Conservation (phyloP, 371 early-diverging fungal genomes). For the Neoconidiobolus thromboides region DNA sequence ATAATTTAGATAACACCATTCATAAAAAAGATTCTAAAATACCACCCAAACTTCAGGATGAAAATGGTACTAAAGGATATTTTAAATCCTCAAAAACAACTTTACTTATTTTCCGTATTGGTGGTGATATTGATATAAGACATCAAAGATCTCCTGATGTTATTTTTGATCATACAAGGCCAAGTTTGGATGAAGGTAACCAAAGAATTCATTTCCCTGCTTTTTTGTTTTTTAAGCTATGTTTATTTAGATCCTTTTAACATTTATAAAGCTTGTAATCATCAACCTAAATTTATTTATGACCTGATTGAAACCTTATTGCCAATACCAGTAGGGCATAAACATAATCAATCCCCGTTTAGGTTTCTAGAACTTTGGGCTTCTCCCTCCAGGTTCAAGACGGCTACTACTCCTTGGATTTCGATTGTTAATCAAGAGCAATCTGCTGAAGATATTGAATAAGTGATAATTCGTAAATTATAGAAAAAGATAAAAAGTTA, state of each 20-base stretch:
- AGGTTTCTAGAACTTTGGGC: conserved; percentile 2
- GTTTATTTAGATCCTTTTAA: not conserved
- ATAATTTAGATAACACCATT: conserved; percentile 59
- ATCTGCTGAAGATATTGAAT: not conserved
- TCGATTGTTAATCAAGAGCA: not conserved
- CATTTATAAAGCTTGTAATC: not conserved
- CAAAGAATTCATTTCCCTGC: not conserved
- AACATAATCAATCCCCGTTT: not conserved
- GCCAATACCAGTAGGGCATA: conserved; percentile 17
- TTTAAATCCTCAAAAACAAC: conserved; percentile 70
- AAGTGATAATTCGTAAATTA: no score
- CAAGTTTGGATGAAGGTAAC: conserved; percentile 11
- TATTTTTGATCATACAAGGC: conserved; percentile 79
- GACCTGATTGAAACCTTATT: conserved; percentile 73
- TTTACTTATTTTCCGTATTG: conserved; percentile 72
- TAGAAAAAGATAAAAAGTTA: no score
- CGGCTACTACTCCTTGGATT: not conserved
- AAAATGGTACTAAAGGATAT: conserved; percentile 14
- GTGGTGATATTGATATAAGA: conserved; percentile 64
- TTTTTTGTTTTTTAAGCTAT: not conserved
- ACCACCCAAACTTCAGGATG: not conserved
- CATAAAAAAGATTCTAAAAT: conserved; percentile 25
- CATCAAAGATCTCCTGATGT: conserved; percentile 88
- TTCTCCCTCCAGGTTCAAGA: not conserved
- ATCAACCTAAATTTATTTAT: conserved; percentile 65